A percentile compares a stretch with the other conserved stretches of the same genome.
Evolutionary conservation across 306 rosid genomes (phyloP).

Genomic region (Pterocarpus santalinus): DNA sequence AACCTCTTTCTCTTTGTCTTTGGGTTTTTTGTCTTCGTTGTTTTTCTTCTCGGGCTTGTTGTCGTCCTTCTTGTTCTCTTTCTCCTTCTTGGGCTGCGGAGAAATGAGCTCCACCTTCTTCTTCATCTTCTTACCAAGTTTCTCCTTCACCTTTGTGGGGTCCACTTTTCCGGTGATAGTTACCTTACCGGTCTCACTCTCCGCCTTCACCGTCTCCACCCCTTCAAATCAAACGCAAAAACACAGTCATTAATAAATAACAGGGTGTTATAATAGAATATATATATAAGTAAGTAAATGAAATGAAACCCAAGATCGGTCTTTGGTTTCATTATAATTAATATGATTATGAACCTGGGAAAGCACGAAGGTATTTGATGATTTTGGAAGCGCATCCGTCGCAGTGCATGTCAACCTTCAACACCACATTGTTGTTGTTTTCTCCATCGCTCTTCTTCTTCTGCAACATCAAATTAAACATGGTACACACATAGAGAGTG

Average conservation of each 20-base stretch:
- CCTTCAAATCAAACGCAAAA: conserved; percentile 51
- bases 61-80: conserved; percentile 49
- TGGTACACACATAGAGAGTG: not conserved
- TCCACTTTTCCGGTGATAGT: conserved; percentile 78
- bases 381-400: conserved; percentile 79
- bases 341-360: conserved; percentile 52
- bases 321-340: not conserved
- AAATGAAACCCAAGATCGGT: not conserved
- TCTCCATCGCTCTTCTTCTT: conserved; percentile 56
- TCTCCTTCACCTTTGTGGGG: conserved; percentile 66
- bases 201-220: conserved; percentile 71
- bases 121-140: conserved; percentile 64
- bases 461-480: conserved; percentile 36
- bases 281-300: not conserved
- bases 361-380: conserved; percentile 42
- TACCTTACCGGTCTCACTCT: conserved; percentile 63
- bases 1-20: conserved; percentile 51
- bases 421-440: conserved; percentile 53
- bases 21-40: conserved; percentile 60
- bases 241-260: not conserved
- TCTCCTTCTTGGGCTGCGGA: conserved; percentile 76
- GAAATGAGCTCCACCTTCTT: conserved; percentile 87
- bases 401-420: conserved; percentile 79
- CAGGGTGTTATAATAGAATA: too few relatives aligned
- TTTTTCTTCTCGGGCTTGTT: conserved; percentile 53